Conservation (phyloP, 2,329 filamentous ascomycete genomes). For the Claviceps humidiphila region DNA sequence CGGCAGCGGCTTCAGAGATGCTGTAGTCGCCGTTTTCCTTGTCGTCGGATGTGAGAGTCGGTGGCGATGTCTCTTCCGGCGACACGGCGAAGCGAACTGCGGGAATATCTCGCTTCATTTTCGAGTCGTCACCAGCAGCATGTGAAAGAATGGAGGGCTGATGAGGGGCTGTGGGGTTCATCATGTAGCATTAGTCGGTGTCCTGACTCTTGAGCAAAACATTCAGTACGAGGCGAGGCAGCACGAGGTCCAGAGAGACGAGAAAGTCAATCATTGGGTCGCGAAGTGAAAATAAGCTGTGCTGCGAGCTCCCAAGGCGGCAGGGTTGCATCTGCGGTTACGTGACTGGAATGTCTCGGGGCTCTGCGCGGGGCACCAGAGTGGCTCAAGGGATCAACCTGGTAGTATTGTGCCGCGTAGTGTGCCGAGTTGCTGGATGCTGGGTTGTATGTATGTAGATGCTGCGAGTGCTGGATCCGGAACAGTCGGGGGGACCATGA, state of each 20-base stretch:
- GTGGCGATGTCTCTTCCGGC: slow-evolving; percentile 50
- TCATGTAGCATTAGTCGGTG: background rate
- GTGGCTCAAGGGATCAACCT: background rate
- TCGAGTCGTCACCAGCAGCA: slow-evolving; percentile 9
- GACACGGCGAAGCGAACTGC: slow-evolving; percentile 60
- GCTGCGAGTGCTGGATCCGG: slow-evolving; percentile 1
- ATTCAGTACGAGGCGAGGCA: background rate
- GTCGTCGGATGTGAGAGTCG: slow-evolving; percentile 28
- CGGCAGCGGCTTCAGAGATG: slow-evolving; percentile 33
- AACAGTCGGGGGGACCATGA: slow-evolving; percentile 4
- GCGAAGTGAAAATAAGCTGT: background rate
- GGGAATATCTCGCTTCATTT: slow-evolving; percentile 18
- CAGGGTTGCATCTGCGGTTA: slow-evolving; percentile 2
- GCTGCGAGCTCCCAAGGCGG: background rate
- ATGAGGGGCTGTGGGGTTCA: slow-evolving; percentile 1
- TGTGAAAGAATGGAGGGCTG: background rate
- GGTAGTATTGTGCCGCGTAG: background rate
- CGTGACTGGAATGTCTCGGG: background rate
- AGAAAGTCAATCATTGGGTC: background rate
- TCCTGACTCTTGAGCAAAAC: background rate
- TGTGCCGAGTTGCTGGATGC: background rate
- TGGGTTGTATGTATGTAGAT: too few species aligned
- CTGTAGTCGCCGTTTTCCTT: slow-evolving; percentile 14
- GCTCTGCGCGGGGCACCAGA: background rate
- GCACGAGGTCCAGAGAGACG: background rate